These are phyloP conservation scores for Omphalea diandra DNA, from an alignment of 441 rosid genomes.

Conservation along the genomic window DNA sequence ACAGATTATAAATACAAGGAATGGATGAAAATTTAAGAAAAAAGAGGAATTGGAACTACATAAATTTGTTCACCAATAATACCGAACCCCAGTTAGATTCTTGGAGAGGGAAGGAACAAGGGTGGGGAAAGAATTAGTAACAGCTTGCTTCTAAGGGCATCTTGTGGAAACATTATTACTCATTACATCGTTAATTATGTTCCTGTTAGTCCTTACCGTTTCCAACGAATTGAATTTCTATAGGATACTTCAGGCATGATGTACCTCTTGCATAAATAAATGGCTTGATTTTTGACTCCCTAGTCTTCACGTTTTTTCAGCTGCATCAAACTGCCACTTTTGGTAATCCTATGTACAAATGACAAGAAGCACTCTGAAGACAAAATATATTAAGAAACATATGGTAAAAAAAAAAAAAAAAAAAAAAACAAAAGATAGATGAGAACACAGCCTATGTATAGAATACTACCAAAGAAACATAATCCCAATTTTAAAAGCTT, in stretches of 20 bases:
- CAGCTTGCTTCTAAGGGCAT: not conserved
- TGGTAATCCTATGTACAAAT: not conserved
- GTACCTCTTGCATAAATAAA: no score
- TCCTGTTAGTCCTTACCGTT: not conserved
- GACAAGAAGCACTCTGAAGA: not conserved
- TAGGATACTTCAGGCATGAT: not conserved
- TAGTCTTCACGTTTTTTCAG: slow-evolving; percentile 2
- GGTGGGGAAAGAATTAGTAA: not conserved
- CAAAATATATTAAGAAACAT: no score
- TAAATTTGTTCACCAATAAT: not conserved
- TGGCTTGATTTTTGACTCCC: not conserved
- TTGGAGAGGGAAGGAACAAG: not conserved
- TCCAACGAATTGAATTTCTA: not conserved
- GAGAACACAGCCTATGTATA: not conserved
- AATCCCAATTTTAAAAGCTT: slow-evolving; percentile 24
- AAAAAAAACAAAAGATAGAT: not conserved
- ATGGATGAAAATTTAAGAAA: no score
- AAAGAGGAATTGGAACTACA: not conserved
- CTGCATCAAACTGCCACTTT: slow-evolving; percentile 6
- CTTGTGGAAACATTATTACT: slow-evolving; percentile 1
- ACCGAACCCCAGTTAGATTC: not conserved
- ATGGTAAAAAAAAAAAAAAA: no score
- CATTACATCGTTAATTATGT: slow-evolving; percentile 10
- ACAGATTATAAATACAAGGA: no score
- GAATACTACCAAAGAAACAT: not conserved